phyloP scores from a whole-genome alignment of 306 rosid genomes.

The Glycyrrhiza uralensis region DNA sequence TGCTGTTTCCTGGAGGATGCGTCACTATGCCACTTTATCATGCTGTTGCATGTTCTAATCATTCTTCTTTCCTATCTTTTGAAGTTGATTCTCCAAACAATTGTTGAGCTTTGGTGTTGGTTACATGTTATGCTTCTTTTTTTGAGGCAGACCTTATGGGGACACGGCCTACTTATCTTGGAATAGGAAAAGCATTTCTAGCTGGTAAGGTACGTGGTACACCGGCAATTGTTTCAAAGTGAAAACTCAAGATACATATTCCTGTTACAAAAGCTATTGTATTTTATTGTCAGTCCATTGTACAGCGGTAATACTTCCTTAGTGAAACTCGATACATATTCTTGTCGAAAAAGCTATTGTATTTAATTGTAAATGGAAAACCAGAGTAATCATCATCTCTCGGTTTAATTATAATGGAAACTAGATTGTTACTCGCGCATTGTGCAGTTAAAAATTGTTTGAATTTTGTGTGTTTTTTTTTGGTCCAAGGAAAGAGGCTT shows the following conservation, averaged over 20 bases:
- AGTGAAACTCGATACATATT: background rate
- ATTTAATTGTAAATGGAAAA: slow-evolving; percentile 30
- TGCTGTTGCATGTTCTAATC: background rate
- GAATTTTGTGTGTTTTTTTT: too few relatives aligned
- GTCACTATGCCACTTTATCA: background rate
- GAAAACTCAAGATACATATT: background rate
- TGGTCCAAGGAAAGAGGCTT: too few relatives aligned
- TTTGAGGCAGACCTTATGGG: slow-evolving; percentile 44
- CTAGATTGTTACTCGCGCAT: too few relatives aligned
- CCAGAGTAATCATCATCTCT: background rate
- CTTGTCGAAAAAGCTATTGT: slow-evolving; percentile 6
- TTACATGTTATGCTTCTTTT: slow-evolving; percentile 12
- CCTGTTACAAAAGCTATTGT: background rate
- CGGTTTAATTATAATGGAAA: slow-evolving; percentile 10
- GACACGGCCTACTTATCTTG: slow-evolving; percentile 45
- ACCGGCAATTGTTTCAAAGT: background rate
- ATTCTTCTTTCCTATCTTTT: slow-evolving; percentile 6
- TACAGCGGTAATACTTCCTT: background rate
- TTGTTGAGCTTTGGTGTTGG: background rate
- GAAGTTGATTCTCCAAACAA: background rate
- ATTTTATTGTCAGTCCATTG: slow-evolving; percentile 17
- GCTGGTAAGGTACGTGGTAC: slow-evolving; percentile 31
- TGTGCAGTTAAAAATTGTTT: too few relatives aligned
- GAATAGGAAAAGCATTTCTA: slow-evolving; percentile 49
- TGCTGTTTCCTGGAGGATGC: slow-evolving; percentile 5